Percentiles rank a stretch among this genome's conserved stretches.
These are phyloP conservation scores for Podosphaera leucotricha DNA, from an alignment of 2,329 filamentous ascomycete genomes.

Conservation along the genomic window DNA sequence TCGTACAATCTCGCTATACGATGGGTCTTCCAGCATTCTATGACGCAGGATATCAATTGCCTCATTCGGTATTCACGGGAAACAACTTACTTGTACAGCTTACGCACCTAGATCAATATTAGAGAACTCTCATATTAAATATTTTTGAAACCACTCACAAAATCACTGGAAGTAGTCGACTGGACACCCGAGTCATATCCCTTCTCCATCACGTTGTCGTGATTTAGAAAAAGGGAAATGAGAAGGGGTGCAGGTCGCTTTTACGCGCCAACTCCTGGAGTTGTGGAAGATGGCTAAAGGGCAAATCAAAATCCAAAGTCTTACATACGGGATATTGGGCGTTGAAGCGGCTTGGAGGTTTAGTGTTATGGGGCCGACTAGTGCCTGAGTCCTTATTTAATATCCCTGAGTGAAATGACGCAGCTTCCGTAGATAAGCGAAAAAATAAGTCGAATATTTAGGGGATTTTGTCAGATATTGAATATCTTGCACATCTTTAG, in stretches of 20 bases:
- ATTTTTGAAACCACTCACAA: slow-evolving; percentile 38
- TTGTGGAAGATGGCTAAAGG: neutral
- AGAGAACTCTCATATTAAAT: slow-evolving; percentile 3
- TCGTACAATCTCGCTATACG: slow-evolving; percentile 75
- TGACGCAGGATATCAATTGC: slow-evolving; percentile 13
- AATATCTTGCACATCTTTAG: too few species aligned
- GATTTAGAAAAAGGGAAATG: neutral
- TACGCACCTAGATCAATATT: slow-evolving; percentile 49
- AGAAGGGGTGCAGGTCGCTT: neutral
- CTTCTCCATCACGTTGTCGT: slow-evolving; percentile 13
- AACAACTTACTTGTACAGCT: slow-evolving; percentile 70
- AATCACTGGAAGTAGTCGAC: slow-evolving; percentile 78
- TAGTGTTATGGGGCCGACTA: neutral
- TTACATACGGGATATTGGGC: neutral
- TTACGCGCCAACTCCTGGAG: neutral
- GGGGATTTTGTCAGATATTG: too few species aligned
- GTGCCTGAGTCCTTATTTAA: neutral
- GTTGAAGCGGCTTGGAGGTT: neutral
- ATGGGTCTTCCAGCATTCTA: slow-evolving; percentile 90
- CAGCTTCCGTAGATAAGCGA: neutral
- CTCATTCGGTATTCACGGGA: slow-evolving; percentile 5
- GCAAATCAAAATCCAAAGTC: neutral
- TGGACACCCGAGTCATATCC: slow-evolving; percentile 12
- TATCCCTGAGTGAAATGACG: neutral
- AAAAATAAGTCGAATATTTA: neutral